Conservation (phyloP, 129 eudicot genomes). For the Saposhnikovia divaricata region DNA sequence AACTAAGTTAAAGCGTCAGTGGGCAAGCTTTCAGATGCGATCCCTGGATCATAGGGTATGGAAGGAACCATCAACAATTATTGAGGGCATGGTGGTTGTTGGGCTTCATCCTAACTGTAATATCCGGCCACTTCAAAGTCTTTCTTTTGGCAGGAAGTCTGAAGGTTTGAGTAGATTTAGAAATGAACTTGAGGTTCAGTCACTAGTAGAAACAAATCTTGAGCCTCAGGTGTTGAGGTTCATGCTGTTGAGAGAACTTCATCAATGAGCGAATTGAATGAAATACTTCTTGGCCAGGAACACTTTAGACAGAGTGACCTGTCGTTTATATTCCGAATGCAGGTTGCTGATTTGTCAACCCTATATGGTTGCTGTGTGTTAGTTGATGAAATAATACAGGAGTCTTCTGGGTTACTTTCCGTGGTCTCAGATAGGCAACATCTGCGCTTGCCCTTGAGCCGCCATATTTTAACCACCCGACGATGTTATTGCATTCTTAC, state of each 20-base stretch:
- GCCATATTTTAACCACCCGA: constrained; percentile 75
- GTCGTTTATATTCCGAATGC: constrained; percentile 90
- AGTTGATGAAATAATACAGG: constrained; percentile 85
- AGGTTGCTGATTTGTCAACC: constrained; percentile 96
- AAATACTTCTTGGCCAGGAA: constrained; percentile 97
- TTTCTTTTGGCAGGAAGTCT: constrained; percentile 60
- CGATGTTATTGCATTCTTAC: constrained; percentile 97
- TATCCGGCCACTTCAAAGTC: constrained; percentile 59
- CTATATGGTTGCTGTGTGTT: constrained; percentile 94
- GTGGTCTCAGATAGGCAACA: constrained; percentile 55
- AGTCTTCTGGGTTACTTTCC: constrained; percentile 79
- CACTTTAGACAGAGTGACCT: constrained; percentile 84
- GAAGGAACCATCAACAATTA: constrained; percentile 84
- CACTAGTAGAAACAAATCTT: constrained; percentile 81
- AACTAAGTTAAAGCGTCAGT: constrained; percentile 98
- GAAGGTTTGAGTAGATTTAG: constrained; percentile 83
- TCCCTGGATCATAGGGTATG: constrained; percentile 74
- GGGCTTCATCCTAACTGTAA: constrained; percentile 93
- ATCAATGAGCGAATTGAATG: constrained; percentile 96
- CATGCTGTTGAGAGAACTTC: constrained; percentile 90
- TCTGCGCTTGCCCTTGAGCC: constrained; percentile 38
- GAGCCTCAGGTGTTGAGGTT: constrained; percentile 98
- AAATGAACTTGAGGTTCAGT: constrained; percentile 52
- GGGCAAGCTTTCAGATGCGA: constrained; percentile 90
- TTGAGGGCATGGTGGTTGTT: constrained; percentile 96